Evolutionary conservation across 2,329 filamentous ascomycete species (phyloP), one percentile per base, ranked within the genome.

Genomic region (Pestalotiopsis sp.): DNA sequence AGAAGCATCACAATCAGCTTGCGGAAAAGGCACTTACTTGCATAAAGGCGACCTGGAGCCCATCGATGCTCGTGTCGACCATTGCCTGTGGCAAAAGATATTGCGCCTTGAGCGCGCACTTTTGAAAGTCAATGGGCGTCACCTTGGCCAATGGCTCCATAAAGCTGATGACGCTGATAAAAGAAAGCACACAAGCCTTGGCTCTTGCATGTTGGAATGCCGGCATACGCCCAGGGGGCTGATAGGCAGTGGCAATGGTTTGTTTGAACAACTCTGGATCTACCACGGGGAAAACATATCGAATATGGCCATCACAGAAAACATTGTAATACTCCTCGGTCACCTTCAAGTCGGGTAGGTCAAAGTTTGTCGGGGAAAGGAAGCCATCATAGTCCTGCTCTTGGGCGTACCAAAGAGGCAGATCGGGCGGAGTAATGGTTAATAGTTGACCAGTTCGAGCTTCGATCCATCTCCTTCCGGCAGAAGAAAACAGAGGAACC

Each of bases 171-270:
- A 84, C 75, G 0, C 82, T 79, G 0, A 83, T 68, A 70, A 88
- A 87, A 0, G 85, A 78, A 62, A 85, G 79, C 0, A 88, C 77
- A 66, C 83, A 86, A 1, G 81, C 82, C 62, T 79, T 83, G 17
- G 81, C 79, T 7, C 35, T 77, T 77, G 3, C 79, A 73, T 2
- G 72, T 71, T 67, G 74, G 77, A 11, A 24, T 20, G 22, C 4
- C 40, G 39, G 40, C 10, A 24, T 14, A 5, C 39, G 39, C 0
- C 69, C 57, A 0, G 68, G 61, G 1, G 77, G 70, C 1, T 75
- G 69, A 69, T 88, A 88, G 0, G 85, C 86, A 0, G 76, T 40
- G 0, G 78, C 73, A 20, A 86, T 78, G 0, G 82, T 86, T 1
- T 81, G 75, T 13, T 75, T 69, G 66, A 88, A 88, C 0, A 88